Evolutionary conservation across 1,284 basidiomycete species (phyloP), one percentile per base, ranked within the genome.

Genomic region (Apiotrichum domesticum): DNA sequence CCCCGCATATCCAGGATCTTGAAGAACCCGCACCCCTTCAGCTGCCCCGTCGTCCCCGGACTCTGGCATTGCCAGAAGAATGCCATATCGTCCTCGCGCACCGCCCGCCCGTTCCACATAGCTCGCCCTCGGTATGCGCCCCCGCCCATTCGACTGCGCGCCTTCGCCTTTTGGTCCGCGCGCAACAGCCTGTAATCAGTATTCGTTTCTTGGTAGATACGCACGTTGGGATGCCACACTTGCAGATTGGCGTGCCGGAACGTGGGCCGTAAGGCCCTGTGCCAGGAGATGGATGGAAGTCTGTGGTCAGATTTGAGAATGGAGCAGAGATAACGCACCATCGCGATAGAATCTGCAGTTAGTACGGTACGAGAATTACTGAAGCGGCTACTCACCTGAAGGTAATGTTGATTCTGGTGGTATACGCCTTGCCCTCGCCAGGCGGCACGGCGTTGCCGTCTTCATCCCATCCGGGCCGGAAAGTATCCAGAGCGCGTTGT

Each of bases 21-120:
- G 84, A 90, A 94, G 62, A 85, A 85, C 33, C 83, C 82, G 67
- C 92, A 96, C 0, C 86, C 87, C 73, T 91, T 90, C 29, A 89
- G 85, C 15, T 89, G 85, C 57, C 90, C 73, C 8, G 69, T 90
- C 74, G 88, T 85, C 14, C 85, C 85, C 0, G 86, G 86, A 8
- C 84, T 86, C 68, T 88, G 87, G 67, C 91, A 94, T 47, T 84
- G 81, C 90, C 92, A 94, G 84, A 90, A 93, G 69, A 88, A 92
- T 47, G 81, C 80, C 71, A 78, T 77, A 53, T 78, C 74, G 60
- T 71, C 70, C 14, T 69, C 62, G 35, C 66, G 54, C 1, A 70
- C 51, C 51, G 44, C 46, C 54, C 35, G 52, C 33, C 39, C 55
- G 39, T 51, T 13, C 35, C 34, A 32, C 53, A 46, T 51, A 42